Base-by-base conservation (phyloP, 305 asterid species). In the Plantago rigida region DNA sequence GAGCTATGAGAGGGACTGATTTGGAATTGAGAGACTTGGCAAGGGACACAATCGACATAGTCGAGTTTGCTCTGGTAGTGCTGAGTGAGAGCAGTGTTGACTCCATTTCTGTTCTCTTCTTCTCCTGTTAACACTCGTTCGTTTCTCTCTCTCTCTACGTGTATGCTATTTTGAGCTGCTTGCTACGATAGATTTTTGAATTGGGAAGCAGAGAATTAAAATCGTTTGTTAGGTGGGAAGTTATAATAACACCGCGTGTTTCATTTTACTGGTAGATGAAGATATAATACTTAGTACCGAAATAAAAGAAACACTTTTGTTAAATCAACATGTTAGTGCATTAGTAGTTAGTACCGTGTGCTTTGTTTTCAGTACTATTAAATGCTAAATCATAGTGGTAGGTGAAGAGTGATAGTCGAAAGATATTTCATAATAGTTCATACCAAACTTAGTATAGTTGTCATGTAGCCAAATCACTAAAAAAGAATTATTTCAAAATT, bases 21-120 rank as follows among this genome's bases (percentile, higher is more conserved):
- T 62, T 70, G 75, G 84, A 54, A 66, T 58, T 72, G 59, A 73
- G 65, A 50, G 84, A 75, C 78, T 75, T 85, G 52, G 84, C 71
- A 46, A 69, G 44, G 58, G 74, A 63, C 75, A 62, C n/a, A 67
- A 67, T 61, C 70, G 83, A 75, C 72, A 70, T 64, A 7, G 70
- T 60, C 3, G 83, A 59, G 67, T 69, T 15, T 3, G 80, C 62
- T 66, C 73, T 14, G 24, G 48, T 8, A 17, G 13, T 67, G 26
- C 76, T 72, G 17, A 14, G 26, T 26, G 81, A 68, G 69, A 75
- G 82, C 71, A 80, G 39, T 26, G 76, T 53, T 62, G 84, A 76
- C 76, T 76, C 84, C 84, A 79, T 58, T 79, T 19, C 51, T 61
- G 42, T 51, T 49, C 55, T 62, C 56, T 31, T 45, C 29, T 47